Conservation (phyloP, 805 yeast genomes). For the Kuraishia piskuri region DNA sequence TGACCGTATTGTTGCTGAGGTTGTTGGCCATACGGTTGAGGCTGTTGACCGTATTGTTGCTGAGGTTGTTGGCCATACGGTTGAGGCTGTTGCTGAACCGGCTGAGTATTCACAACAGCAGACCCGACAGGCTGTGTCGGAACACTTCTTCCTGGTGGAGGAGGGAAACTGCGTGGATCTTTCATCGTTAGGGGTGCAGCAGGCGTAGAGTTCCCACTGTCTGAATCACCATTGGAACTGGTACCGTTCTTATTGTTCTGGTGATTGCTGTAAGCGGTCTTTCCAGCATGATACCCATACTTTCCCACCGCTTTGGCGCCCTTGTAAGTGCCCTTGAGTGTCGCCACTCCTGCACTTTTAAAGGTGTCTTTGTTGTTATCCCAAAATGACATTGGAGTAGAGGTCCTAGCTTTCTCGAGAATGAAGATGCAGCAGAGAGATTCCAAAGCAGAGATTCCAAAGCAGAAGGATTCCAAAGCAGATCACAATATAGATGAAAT, state of each 20-base stretch:
- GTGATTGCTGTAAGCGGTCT: conserved; percentile 38
- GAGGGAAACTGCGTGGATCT: conserved; percentile 27
- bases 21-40: conserved; percentile 2
- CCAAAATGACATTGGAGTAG: conserved; percentile 36
- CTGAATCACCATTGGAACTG: conserved; percentile 8
- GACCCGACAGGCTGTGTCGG: conserved; percentile 7
- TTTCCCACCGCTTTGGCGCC: conserved; percentile 40
- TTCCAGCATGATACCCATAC: conserved; percentile 36
- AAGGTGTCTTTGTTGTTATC: conserved; percentile 43
- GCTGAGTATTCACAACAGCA: neutral
- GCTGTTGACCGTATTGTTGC: conserved; percentile 15
- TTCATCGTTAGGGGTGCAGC: conserved; percentile 7
- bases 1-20: conserved; percentile 3
- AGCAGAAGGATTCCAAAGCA: no score
- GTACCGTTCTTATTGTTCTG: conserved; percentile 15
- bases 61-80: conserved; percentile 13
- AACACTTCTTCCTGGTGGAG: conserved; percentile 30
- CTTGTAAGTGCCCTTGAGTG: conserved; percentile 40
- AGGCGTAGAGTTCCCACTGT: conserved; percentile 8
- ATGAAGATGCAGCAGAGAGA: no score
- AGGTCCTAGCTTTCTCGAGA: no score
- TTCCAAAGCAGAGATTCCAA: no score
- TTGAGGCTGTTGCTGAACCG: conserved; percentile 1
- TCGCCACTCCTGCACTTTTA: conserved; percentile 39
- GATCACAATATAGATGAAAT: no score